Evolutionary conservation across 306 rosid species (phyloP).

Genomic region (Potentilla sterilis): DNA sequence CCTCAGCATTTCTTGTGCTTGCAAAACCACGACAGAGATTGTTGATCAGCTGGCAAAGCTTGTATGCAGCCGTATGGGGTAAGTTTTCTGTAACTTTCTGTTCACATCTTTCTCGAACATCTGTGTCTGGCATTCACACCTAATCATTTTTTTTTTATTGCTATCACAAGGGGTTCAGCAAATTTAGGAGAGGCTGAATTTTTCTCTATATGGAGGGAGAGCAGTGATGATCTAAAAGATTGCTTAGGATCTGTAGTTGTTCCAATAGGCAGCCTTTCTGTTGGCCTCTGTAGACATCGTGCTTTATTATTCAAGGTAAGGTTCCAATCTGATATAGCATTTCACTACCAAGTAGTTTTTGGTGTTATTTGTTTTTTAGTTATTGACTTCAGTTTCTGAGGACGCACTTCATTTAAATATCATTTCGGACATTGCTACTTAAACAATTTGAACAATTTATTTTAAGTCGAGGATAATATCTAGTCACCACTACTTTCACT

Average conservation of each 20-base stretch:
- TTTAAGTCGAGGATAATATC: background rate
- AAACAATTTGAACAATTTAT: background rate
- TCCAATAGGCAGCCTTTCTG: conserved; percentile 88
- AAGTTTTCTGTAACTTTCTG: conserved; percentile 41
- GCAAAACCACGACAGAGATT: conserved; percentile 76
- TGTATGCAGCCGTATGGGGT: conserved; percentile 92
- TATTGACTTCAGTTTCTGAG: background rate
- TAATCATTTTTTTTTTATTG: conserved; percentile 48
- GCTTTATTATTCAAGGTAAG: conserved; percentile 92
- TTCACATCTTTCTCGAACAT: conserved; percentile 25
- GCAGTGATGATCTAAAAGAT: conserved; percentile 76
- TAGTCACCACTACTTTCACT: background rate
- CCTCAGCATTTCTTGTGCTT: conserved; percentile 54
- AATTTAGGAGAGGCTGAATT: conserved; percentile 67
- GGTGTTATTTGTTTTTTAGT: background rate
- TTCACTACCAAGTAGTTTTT: background rate
- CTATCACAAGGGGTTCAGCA: conserved; percentile 81
- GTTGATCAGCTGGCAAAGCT: conserved; percentile 91
- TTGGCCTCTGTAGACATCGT: conserved; percentile 98
- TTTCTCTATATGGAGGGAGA: conserved; percentile 70
- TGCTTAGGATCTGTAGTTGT: conserved; percentile 89
- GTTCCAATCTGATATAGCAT: conserved; percentile 14
- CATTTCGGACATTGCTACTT: background rate
- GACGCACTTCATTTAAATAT: background rate
- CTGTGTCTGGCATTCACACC: conserved; percentile 27